These are phyloP conservation scores for Russula ochroleuca DNA, from an alignment of 768 basidiomycete genomes.

Conservation along the genomic window DNA sequence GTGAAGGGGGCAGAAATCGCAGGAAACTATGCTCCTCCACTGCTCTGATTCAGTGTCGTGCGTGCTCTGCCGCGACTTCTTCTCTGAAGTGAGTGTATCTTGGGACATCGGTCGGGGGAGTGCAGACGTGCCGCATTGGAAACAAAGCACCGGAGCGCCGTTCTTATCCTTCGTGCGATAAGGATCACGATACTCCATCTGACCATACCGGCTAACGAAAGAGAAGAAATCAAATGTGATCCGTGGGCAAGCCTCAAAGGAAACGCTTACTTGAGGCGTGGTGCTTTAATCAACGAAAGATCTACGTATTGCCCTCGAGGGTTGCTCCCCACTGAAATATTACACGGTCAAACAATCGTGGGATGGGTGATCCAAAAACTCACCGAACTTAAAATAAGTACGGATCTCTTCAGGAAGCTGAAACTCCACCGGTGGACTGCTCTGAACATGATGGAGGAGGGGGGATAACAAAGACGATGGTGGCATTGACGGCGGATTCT, in stretches of 20 bases:
- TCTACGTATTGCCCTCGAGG: constrained; percentile 83
- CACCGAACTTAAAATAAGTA: constrained; percentile 82
- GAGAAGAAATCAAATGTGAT: constrained; percentile 5
- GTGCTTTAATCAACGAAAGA: constrained; percentile 66
- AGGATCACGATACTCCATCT: constrained; percentile 87
- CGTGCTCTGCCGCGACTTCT: constrained; percentile 45
- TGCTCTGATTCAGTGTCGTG: constrained; percentile 44
- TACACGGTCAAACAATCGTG: constrained; percentile 1
- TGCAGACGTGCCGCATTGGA: constrained; percentile 80
- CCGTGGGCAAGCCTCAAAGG: constrained; percentile 20
- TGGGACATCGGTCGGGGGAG: constrained; percentile 53
- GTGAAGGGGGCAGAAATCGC: constrained; percentile 90
- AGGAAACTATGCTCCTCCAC: constrained; percentile 80
- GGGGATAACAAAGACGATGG: constrained; percentile 64
- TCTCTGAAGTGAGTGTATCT: constrained; percentile 46
- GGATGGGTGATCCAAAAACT: constrained; percentile 14
- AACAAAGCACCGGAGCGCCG: constrained; percentile 82
- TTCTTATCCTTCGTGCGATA: constrained; percentile 82
- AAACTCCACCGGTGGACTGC: constrained; percentile 71
- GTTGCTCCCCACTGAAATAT: constrained; percentile 63
- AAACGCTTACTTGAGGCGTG: constrained; percentile 72
- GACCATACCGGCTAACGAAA: constrained; percentile 66
- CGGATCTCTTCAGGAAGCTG: constrained; percentile 83
- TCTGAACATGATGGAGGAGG: constrained; percentile 66
- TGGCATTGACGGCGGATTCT: constrained; percentile 68